Conservation (phyloP, 805 yeast species). For the Yarrowia sp. region DNA sequence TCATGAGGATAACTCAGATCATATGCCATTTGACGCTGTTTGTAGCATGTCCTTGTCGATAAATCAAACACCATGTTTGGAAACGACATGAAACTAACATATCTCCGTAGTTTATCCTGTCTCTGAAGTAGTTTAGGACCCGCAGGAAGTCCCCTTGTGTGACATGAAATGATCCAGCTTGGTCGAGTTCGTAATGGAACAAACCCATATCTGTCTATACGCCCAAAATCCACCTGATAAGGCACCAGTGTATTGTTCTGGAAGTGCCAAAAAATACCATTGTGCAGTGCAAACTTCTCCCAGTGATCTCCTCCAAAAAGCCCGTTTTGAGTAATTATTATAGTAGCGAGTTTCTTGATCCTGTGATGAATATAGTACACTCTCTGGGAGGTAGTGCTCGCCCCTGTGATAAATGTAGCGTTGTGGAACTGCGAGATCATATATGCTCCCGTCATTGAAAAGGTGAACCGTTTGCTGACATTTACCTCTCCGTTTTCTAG, state of each 20-base stretch:
- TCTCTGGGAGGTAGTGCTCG: background rate
- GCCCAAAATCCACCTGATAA: background rate
- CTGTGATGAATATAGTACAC: background rate
- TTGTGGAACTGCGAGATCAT: slow-evolving; percentile 7
- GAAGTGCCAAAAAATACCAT: slow-evolving; percentile 1
- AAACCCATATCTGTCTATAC: background rate
- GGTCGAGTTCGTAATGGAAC: background rate
- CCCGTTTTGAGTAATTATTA: background rate
- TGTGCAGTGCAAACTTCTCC: slow-evolving; percentile 1
- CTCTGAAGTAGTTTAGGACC: background rate
- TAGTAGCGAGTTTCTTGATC: background rate
- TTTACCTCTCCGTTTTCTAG: background rate
- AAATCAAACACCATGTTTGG: background rate
- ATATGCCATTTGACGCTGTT: background rate
- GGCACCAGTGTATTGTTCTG: background rate
- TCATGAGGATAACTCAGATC: background rate
- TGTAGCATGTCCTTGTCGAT: background rate
- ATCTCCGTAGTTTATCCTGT: background rate
- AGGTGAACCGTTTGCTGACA: background rate
- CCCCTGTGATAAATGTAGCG: background rate
- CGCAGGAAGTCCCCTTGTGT: background rate
- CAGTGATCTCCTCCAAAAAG: slow-evolving; percentile 8
- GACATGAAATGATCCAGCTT: background rate
- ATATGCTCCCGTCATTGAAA: background rate
- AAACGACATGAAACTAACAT: background rate